Percentiles rank a stretch among this genome's conserved stretches.
These are phyloP conservation scores for Dendrocalamus latiflorus DNA, from an alignment of 202 grass and related monocot genomes.

Conservation along the genomic window DNA sequence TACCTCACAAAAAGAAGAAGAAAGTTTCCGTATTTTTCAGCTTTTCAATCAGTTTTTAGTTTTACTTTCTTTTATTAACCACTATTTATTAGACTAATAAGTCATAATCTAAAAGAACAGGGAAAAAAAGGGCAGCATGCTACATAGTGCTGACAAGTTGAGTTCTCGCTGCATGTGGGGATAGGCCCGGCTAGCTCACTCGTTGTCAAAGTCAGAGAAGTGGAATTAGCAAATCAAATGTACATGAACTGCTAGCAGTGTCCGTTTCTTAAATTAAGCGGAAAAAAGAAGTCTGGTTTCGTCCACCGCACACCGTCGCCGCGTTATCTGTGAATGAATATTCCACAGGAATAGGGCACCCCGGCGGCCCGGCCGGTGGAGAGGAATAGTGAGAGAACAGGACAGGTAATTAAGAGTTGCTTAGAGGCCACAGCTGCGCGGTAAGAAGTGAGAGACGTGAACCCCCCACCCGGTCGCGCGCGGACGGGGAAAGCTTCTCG, in stretches of 20 bases:
- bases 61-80: too few species aligned
- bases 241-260: not conserved
- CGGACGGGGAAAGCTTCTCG: constrained; percentile 5
- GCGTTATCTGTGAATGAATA: not conserved
- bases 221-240: not conserved
- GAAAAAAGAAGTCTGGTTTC: not conserved
- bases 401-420: constrained; percentile 8
- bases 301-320: not conserved
- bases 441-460: constrained; percentile 22
- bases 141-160: not conserved
- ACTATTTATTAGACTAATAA: too few species aligned
- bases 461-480: not conserved
- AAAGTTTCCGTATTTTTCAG: too few species aligned
- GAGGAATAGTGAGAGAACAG: not conserved
- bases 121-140: too few species aligned
- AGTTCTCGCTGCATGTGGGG: not conserved
- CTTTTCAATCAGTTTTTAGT: too few species aligned
- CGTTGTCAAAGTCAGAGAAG: not conserved
- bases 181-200: not conserved
- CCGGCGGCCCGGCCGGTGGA: constrained; percentile 7
- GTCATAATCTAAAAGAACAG: too few species aligned
- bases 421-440: not conserved
- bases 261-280: not conserved
- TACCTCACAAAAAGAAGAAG: too few species aligned
- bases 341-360: not conserved